Evolutionary conservation across 73 alveolate species (phyloP).

Genomic region (Paramecium primaurelia): DNA sequence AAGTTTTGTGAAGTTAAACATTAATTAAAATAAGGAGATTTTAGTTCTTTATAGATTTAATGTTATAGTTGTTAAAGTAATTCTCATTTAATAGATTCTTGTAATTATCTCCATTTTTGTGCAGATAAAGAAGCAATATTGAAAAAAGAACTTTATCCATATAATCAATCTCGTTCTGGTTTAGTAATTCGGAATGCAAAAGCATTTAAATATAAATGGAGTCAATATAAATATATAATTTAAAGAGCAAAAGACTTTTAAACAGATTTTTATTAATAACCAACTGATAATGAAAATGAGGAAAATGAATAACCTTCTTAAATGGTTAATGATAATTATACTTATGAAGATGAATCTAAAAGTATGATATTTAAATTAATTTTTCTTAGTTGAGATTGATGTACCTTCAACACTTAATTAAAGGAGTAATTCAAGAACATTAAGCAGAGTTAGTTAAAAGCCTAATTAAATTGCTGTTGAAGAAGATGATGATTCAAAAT

Average conservation of each 20-base stretch:
- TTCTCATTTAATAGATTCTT: conserved; percentile 65
- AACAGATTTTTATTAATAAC: background rate
- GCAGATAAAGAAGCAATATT: conserved; percentile 39
- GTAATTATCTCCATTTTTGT: conserved; percentile 32
- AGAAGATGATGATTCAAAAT: background rate
- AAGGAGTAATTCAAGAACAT: conserved; percentile 14
- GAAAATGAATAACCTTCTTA: background rate
- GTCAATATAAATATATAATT: background rate
- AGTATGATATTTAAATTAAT: background rate
- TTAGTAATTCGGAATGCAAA: background rate
- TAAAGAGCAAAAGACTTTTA: background rate
- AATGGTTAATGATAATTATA: background rate
- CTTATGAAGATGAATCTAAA: background rate
- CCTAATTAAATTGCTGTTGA: background rate
- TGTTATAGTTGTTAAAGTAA: conserved; percentile 79
- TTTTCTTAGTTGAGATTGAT: background rate
- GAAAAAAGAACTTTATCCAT: background rate
- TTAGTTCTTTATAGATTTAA: conserved; percentile 18
- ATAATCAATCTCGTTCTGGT: background rate
- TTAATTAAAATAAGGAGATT: conserved; percentile 57
- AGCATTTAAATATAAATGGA: background rate
- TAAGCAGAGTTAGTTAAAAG: conserved; percentile 9
- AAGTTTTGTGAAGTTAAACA: conserved; percentile 60
- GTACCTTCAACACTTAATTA: background rate
- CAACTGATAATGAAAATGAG: background rate